A percentile compares a stretch with the other conserved stretches of the same genome.
These are phyloP conservation scores for Podospora tetraspora DNA, from an alignment of 495 filamentous ascomycete species.

Conservation along the genomic window DNA sequence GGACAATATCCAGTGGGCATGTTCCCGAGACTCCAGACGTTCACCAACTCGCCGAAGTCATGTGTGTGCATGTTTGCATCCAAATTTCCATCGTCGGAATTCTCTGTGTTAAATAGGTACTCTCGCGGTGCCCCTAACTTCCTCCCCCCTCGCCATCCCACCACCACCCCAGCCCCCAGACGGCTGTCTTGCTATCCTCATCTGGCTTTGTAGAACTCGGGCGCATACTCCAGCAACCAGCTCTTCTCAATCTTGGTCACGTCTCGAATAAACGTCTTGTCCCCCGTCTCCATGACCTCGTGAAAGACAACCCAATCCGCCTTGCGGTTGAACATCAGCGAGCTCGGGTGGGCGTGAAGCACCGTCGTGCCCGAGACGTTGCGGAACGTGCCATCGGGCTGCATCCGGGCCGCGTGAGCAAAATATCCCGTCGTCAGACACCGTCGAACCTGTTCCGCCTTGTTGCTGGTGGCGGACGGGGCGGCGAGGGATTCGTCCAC, in stretches of 20 bases:
- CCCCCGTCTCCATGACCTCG: constrained; percentile 86
- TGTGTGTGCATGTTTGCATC: no score
- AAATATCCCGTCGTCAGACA: constrained; percentile 93
- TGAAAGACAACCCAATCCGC: constrained; percentile 98
- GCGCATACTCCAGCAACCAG: constrained; percentile 87
- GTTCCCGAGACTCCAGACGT: neutral
- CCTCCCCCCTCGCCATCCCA: neutral
- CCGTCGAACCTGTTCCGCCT: constrained; percentile 68
- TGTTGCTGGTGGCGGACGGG: constrained; percentile 29
- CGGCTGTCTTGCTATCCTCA: neutral
- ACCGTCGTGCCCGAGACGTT: constrained; percentile 67
- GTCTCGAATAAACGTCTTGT: constrained; percentile 88
- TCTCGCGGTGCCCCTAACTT: neutral
- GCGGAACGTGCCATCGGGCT: constrained; percentile 84
- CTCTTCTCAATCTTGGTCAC: constrained; percentile 84
- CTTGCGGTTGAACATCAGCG: constrained; percentile 95
- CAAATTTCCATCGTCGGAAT: no score
- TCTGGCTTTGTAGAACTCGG: constrained; percentile 68
- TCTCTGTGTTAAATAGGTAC: no score
- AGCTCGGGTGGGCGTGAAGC: constrained; percentile 86
- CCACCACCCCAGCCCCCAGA: no score
- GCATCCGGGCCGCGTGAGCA: constrained; percentile 93
- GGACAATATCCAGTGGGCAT: no score
- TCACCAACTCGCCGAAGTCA: neutral
- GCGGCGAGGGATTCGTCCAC: constrained; percentile 53